Evolutionary conservation across 345 rosid genomes (phyloP).

Genomic region (Linum tenue): DNA sequence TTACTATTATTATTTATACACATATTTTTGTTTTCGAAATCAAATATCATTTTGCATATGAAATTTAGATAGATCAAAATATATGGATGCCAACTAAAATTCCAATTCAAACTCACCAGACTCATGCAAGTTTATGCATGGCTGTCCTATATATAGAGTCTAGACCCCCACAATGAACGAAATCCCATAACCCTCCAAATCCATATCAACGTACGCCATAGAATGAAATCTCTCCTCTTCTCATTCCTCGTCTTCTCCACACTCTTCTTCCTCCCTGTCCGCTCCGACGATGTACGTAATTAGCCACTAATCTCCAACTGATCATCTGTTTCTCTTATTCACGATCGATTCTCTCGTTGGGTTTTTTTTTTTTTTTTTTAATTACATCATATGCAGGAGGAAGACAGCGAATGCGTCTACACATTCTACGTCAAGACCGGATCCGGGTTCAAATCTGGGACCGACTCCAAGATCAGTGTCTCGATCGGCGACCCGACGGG

Average conservation of each 20-base stretch:
- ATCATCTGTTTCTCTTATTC: background rate
- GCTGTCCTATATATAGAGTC: background rate
- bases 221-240: background rate
- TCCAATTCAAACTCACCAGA: too few relatives aligned
- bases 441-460: conserved; percentile 31
- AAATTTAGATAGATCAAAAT: too few relatives aligned
- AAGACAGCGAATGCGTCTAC: conserved; percentile 22
- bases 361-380: background rate
- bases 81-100: too few relatives aligned
- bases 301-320: background rate
- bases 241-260: background rate
- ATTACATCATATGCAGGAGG: background rate
- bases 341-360: background rate
- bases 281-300: background rate
- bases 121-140: too few relatives aligned
- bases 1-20: too few relatives aligned
- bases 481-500: conserved; percentile 25
- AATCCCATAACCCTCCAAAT: background rate
- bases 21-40: too few relatives aligned
- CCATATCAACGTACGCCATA: background rate
- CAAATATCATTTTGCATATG: too few relatives aligned
- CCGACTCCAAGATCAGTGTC: conserved; percentile 32
- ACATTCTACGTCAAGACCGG: conserved; percentile 36
- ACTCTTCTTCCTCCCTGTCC: background rate
- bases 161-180: background rate